Percentiles rank a stretch among this genome's conserved stretches.
phyloP scores from a whole-genome alignment of 768 basidiomycete species.

The Exidia glandulosa region DNA sequence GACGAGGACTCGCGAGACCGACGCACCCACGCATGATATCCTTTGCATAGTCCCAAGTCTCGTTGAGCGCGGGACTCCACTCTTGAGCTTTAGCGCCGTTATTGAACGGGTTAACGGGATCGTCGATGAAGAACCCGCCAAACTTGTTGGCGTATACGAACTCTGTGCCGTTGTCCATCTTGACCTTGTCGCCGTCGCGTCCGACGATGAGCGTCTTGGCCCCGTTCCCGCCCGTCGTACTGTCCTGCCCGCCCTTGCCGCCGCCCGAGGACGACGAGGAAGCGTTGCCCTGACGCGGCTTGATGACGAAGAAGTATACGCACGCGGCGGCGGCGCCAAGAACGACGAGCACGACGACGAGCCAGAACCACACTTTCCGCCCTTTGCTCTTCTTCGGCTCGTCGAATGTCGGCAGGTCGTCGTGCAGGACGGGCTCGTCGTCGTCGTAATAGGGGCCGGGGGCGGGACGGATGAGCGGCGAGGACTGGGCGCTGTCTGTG shows the following conservation, averaged over 20 bases:
- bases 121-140: slow-evolving; percentile 64
- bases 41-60: slow-evolving; percentile 57
- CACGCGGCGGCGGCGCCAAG: slow-evolving; percentile 12
- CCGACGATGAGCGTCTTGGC: slow-evolving; percentile 34
- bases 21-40: slow-evolving; percentile 52
- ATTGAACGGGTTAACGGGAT: slow-evolving; percentile 66
- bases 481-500: neutral
- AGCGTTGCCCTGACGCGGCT: slow-evolving; percentile 6
- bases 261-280: neutral
- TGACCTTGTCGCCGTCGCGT: slow-evolving; percentile 57
- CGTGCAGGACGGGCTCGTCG: neutral
- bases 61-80: slow-evolving; percentile 72
- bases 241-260: neutral
- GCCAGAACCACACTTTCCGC: neutral
- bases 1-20: neutral
- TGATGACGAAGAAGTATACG: slow-evolving; percentile 14
- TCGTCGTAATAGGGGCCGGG: neutral
- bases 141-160: slow-evolving; percentile 72
- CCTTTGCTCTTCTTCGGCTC: neutral
- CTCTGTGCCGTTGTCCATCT: slow-evolving; percentile 51
- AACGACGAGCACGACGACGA: slow-evolving; percentile 5
- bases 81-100: slow-evolving; percentile 63
- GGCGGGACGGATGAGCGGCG: neutral
- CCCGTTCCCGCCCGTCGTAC: slow-evolving; percentile 10
- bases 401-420: neutral